A percentile compares a stretch with the other conserved stretches of the same genome.
Evolutionary conservation across 73 alveolate genomes (phyloP).

Genomic region (Paraurostyla sp.): DNA sequence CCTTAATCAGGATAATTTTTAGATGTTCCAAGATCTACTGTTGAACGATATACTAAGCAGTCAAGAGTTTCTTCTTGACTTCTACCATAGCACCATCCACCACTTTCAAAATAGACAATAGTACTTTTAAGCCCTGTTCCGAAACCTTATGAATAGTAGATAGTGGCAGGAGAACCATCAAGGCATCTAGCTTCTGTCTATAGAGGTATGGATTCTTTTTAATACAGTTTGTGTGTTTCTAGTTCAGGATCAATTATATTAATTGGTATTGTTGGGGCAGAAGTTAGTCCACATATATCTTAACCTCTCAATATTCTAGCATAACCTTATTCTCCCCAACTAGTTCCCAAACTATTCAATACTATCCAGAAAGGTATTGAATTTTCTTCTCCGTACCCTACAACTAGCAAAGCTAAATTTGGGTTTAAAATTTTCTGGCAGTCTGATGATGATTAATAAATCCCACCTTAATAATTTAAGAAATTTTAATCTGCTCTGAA

Average conservation of each 20-base stretch:
- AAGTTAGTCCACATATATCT: neutral
- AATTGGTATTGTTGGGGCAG: neutral
- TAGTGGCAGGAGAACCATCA: constrained; percentile 17
- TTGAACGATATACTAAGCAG: neutral
- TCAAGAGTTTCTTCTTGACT: neutral
- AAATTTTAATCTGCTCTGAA: neutral
- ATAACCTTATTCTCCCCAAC: constrained; percentile 49
- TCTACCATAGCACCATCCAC: constrained; percentile 50
- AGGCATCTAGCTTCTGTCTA: constrained; percentile 25
- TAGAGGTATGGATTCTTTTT: neutral
- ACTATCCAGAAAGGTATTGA: constrained; percentile 27
- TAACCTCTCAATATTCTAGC: constrained; percentile 13
- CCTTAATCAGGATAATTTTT: neutral
- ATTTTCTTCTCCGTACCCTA: constrained; percentile 44
- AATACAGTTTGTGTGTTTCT: neutral
- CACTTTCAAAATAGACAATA: constrained; percentile 9
- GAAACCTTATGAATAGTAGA: constrained; percentile 8
- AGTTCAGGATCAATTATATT: neutral
- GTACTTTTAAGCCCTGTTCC: constrained; percentile 7
- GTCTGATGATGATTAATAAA: neutral
- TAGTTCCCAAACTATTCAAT: constrained; percentile 16
- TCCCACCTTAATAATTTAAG: constrained; percentile 6
- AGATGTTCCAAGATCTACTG: constrained; percentile 32
- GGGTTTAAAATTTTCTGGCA: neutral
- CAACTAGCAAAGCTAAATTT: neutral